Base-by-base conservation (phyloP, 106 monocot genomes). In the Narthecium ossifragum region DNA sequence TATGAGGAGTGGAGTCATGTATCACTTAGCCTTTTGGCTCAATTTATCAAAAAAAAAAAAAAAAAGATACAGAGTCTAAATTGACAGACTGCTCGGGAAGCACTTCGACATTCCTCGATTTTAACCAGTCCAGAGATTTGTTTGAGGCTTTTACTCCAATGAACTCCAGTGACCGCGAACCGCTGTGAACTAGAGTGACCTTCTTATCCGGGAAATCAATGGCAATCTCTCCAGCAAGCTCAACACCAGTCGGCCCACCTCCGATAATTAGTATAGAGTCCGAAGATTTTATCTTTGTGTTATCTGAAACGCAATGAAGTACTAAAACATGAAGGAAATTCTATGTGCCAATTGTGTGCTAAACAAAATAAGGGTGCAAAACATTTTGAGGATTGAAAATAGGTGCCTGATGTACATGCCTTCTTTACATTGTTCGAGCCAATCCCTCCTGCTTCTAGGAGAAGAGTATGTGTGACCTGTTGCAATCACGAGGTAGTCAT, bases 401-500 rank as follows among this genome's bases (percentile, higher is more conserved):
- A 26, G 2, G 12, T 9, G 21, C 6, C 18, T 9, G 29, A 45
- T 38, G 21, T 22, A 38, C 9, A 59, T 59, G 25, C 58, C 58
- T 59, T 59, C 34, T 38, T 59, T 36, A 59, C 74, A 83, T 26
- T 83, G 74, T 25, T 57, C 62, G 8, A 83, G 43, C 67, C 78
- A 70, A 13, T 74, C 73, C 9, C 32, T 53, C 62, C 71, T 77
- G 37, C n/a, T 64, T 18, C 24, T 49, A 0, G 83, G 78, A 37
- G 46, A 3, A 28, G 45, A 18, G 17, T 57, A 40, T 0, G 25
- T 34, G 31, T 83, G 83, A 21, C 83, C 83, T 13, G 83, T 78
- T 15, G 83, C 74, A 34, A 83, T 57, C 22, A 83, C 74, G 13
- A 83, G 74, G 55, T 50, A 78, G 30, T 74, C 66, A 28, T 66